Conservation (phyloP, 805 yeast species). For the Saccharomycopsis sp. region DNA sequence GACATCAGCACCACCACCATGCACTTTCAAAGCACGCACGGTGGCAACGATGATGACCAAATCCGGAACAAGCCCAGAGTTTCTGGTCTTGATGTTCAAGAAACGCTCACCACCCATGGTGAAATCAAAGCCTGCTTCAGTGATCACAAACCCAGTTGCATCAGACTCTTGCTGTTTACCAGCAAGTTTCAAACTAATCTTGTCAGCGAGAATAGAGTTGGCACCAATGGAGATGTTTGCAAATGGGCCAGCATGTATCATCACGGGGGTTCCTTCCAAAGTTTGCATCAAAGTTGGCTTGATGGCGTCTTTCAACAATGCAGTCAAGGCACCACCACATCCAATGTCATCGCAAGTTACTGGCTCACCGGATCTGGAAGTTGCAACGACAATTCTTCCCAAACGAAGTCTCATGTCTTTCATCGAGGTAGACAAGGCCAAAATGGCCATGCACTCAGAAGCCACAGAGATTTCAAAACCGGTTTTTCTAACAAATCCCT, state of each 20-base stretch:
- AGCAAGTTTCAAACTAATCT: conserved; percentile 69
- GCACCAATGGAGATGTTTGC: conserved; percentile 87
- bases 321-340: conserved; percentile 80
- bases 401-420: conserved; percentile 66
- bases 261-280: conserved; percentile 79
- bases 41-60: conserved; percentile 77
- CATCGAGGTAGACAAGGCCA: conserved; percentile 64
- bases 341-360: conserved; percentile 79
- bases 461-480: conserved; percentile 85
- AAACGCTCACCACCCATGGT: conserved; percentile 91
- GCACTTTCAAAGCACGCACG: conserved; percentile 74
- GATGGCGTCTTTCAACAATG: conserved; percentile 70
- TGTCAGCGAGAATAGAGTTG: conserved; percentile 73
- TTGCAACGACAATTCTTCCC: conserved; percentile 68
- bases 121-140: conserved; percentile 86
- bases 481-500: conserved; percentile 59
- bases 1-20: conserved; percentile 85
- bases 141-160: conserved; percentile 67
- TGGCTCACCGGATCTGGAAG: conserved; percentile 60
- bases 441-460: conserved; percentile 77
- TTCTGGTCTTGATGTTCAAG: conserved; percentile 71
- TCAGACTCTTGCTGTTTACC: conserved; percentile 51
- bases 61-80: conserved; percentile 73
- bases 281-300: conserved; percentile 86
- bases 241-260: conserved; percentile 84